Conservation (phyloP, 2,329 filamentous ascomycete species). For the Neopestalotiopsis rosae region DNA sequence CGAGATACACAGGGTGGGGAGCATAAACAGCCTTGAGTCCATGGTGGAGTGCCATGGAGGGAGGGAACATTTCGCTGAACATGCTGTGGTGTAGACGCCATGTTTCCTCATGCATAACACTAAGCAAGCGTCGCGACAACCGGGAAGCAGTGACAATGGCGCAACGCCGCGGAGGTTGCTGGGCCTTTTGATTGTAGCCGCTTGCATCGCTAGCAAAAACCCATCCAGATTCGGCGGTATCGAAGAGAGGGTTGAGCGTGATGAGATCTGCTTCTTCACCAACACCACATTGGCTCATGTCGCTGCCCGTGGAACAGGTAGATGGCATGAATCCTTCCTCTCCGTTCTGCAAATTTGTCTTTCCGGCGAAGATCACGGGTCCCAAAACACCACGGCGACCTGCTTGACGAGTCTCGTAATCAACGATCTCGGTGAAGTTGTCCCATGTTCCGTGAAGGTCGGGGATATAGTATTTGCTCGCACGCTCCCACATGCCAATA, state of each 20-base stretch:
- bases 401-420: slow-evolving; percentile 60
- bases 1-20: slow-evolving; percentile 81
- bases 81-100: slow-evolving; percentile 70
- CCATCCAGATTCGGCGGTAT: slow-evolving; percentile 74
- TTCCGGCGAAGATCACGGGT: slow-evolving; percentile 59
- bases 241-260: slow-evolving; percentile 78
- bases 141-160: slow-evolving; percentile 76
- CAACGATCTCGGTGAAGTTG: slow-evolving; percentile 71
- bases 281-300: slow-evolving; percentile 64
- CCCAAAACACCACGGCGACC: slow-evolving; percentile 70
- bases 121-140: slow-evolving; percentile 68
- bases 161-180: slow-evolving; percentile 69
- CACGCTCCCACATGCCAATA: slow-evolving; percentile 78
- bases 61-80: slow-evolving; percentile 83
- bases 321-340: slow-evolving; percentile 60
- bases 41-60: slow-evolving; percentile 73
- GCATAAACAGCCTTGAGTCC: slow-evolving; percentile 81
- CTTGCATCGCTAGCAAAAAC: slow-evolving; percentile 73
- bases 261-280: slow-evolving; percentile 78
- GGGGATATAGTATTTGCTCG: slow-evolving; percentile 78
- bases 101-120: slow-evolving; percentile 78
- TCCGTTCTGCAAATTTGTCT: slow-evolving; percentile 53
- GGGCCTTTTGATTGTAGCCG: slow-evolving; percentile 62
- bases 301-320: slow-evolving; percentile 58
- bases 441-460: slow-evolving; percentile 72